A percentile compares a stretch with the other conserved stretches of the same genome.
phyloP scores from a whole-genome alignment of 192 early-diverging fungal species.

The Gigaspora rosea region DNA sequence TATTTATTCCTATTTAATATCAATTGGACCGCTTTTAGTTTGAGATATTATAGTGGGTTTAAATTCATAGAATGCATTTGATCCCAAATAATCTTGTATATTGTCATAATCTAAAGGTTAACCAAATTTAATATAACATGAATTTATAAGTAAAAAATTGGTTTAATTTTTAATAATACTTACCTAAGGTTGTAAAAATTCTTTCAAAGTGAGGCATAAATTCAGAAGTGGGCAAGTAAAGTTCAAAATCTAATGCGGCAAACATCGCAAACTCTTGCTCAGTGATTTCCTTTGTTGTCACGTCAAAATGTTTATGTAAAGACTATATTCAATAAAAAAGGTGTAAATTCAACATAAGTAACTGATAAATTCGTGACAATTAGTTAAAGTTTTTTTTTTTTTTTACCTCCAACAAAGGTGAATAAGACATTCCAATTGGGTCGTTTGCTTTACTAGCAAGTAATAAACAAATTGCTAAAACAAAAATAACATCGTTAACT shows the following conservation, averaged over 20 bases:
- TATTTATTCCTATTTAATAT: too few relatives aligned
- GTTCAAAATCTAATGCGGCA: constrained; percentile 85
- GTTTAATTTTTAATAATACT: not conserved
- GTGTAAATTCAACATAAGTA: not conserved
- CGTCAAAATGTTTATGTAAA: constrained; percentile 74
- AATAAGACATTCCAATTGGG: constrained; percentile 69
- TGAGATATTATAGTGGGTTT: too few relatives aligned
- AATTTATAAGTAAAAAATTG: too few relatives aligned
- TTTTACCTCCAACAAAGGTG: constrained; percentile 55
- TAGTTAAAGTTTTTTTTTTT: not conserved
- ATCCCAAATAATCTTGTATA: too few relatives aligned
- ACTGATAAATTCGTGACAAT: not conserved
- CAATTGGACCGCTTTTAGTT: too few relatives aligned
- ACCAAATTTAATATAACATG: too few relatives aligned
- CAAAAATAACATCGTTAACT: not conserved
- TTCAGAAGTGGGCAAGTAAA: constrained; percentile 84
- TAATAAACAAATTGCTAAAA: constrained; percentile 71
- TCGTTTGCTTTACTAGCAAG: constrained; percentile 88
- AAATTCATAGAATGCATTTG: too few relatives aligned
- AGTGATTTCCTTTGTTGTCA: constrained; percentile 75
- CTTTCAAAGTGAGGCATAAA: constrained; percentile 93
- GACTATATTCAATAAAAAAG: constrained; percentile 41
- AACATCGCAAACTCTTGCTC: constrained; percentile 92
- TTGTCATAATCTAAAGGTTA: too few relatives aligned
- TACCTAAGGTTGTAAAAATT: constrained; percentile 42